These are phyloP conservation scores for Angophora floribunda DNA, from an alignment of 345 rosid genomes.

Conservation along the genomic window DNA sequence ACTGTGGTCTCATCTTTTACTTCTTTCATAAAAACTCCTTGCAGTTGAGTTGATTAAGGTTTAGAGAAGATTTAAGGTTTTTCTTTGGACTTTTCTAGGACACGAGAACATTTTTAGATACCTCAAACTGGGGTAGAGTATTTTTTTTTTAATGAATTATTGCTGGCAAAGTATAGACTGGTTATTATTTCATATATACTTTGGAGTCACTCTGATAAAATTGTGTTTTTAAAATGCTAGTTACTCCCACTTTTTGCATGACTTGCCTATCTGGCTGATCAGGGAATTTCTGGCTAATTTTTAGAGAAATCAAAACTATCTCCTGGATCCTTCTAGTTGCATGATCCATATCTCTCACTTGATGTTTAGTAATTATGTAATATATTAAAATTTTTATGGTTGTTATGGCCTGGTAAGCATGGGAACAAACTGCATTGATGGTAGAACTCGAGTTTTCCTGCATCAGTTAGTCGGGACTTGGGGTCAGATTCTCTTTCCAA, in stretches of 20 bases:
- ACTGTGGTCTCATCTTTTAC: not conserved
- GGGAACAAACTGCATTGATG: conserved; percentile 67
- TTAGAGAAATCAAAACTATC: not conserved
- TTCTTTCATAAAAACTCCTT: not conserved
- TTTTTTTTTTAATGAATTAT: not conserved
- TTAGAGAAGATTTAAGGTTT: not conserved
- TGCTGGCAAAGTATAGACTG: too few relatives aligned
- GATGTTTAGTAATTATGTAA: not conserved
- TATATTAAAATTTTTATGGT: not conserved
- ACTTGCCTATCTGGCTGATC: not conserved
- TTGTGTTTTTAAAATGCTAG: not conserved
- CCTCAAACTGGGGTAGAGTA: not conserved
- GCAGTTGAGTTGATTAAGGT: not conserved
- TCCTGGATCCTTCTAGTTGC: not conserved
- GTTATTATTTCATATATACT: not conserved
- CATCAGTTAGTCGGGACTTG: conserved; percentile 94
- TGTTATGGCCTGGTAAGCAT: conserved; percentile 55
- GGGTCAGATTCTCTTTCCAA: conserved; percentile 98
- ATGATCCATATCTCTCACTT: not conserved
- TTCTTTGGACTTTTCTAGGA: not conserved
- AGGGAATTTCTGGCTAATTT: not conserved
- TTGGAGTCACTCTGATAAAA: not conserved
- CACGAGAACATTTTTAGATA: not conserved
- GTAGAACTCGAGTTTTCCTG: conserved; percentile 48
- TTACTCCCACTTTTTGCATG: not conserved